Base-by-base conservation (phyloP, 1,284 basidiomycete species). In the Cutaneotrichosporon spelunceum region DNA sequence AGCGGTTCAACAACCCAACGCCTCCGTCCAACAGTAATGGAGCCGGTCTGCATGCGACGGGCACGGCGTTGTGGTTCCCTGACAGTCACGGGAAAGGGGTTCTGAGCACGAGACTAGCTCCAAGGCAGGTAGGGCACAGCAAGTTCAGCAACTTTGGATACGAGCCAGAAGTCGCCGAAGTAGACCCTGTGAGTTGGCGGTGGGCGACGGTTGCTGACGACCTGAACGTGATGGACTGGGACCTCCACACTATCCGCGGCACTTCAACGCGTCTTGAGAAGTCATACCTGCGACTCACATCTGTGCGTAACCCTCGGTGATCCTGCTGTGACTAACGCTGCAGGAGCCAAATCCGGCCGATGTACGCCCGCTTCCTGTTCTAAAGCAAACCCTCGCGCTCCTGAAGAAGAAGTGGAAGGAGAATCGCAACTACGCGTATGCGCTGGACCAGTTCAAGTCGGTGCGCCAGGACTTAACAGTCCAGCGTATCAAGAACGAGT, bases 401-500 rank as follows among this genome's bases (percentile, higher is more conserved):
- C 84, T 99, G 57, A 97, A 95, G 80, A 85, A 84, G 60, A 89
- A 89, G 68, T 99, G 94, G 93, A 85, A 87, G 67, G 84, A 88
- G 66, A 91, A 91, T 72, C 82, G 83, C 60, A 88, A 90, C 65
- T 75, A 99, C 75, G 83, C 85, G 59, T 99, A 93, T 87, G 92
- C 97, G 73, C 93, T 95, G 75, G 96, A 92, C 74, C 96, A 99
- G 80, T 93, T 99, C 82, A 99, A 99, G 83, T 93, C 90, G 74
- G 82, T 99, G 69, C 87, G 96, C 53, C 96, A 99, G 79, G 96
- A 99, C 81, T 83, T 99, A 65, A 98, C 93, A 65, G 95, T 95
- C n/a, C 96, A 99, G 82, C 87, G 95, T 36, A 97, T 99, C 76
- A 97, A 97, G 82, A 99, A 97, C 72, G 91, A 96, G 59, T 98